phyloP scores from a whole-genome alignment of 345 rosid species.

The Ricinus communis region DNA sequence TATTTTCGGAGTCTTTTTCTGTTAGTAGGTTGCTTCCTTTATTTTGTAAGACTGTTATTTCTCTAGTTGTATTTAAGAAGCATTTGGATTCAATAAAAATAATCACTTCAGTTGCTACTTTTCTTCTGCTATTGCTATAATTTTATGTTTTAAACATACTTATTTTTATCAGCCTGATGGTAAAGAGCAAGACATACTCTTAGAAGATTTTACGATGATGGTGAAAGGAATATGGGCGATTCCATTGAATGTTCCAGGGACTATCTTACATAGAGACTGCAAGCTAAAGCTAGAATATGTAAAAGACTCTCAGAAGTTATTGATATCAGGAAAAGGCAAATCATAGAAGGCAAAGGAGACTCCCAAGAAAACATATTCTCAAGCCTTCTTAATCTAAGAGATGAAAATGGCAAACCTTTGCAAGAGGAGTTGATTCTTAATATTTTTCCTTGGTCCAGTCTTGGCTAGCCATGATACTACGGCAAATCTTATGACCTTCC shows the following conservation, averaged over 20 bases:
- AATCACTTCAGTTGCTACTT: no score
- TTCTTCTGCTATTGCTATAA: no score
- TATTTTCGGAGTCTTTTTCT: no score
- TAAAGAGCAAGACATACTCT: conserved; percentile 12
- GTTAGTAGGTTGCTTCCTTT: no score
- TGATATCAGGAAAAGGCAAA: not conserved
- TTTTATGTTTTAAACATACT: no score
- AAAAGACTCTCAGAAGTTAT: conserved; percentile 14
- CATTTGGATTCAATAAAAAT: no score
- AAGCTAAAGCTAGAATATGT: conserved; percentile 21
- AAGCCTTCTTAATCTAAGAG: conserved; percentile 17
- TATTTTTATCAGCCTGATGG: no score
- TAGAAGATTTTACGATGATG: conserved; percentile 19
- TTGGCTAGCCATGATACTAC: conserved; percentile 29
- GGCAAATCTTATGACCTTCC: conserved; percentile 4
- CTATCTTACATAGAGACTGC: conserved; percentile 3
- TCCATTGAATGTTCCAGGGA: conserved; percentile 30
- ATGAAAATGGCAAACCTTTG: conserved; percentile 25
- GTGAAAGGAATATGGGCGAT: conserved; percentile 23
- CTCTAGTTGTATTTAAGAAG: no score
- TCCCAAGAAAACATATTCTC: conserved; percentile 16
- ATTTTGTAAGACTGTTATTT: no score
- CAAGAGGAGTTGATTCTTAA: conserved; percentile 25
- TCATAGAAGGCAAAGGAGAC: conserved; percentile 12
- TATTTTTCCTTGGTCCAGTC: conserved; percentile 9